phyloP scores from a whole-genome alignment of 352 stramenopile species.

The Pythium biforme region DNA sequence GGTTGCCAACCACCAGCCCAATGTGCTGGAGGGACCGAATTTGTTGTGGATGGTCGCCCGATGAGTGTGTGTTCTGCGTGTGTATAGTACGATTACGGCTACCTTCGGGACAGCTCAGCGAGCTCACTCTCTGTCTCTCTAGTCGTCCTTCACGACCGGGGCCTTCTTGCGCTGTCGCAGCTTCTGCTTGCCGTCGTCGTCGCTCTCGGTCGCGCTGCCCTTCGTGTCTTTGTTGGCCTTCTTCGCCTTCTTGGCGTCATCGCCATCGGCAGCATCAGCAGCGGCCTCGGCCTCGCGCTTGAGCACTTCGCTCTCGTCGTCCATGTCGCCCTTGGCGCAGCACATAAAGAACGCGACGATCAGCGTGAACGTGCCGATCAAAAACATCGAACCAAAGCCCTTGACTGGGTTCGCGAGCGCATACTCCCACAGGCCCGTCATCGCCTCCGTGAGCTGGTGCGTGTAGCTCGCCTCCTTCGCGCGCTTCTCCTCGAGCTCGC shows the following conservation, averaged over 20 bases:
- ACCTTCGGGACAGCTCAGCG: background rate
- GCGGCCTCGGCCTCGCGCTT: background rate
- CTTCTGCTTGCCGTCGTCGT: conserved; percentile 41
- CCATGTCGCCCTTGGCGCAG: conserved; percentile 38
- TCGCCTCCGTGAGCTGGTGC: conserved; percentile 39
- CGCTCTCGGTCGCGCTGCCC: conserved; percentile 23
- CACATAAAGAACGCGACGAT: conserved; percentile 59
- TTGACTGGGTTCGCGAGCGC: conserved; percentile 56
- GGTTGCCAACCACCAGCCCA: background rate
- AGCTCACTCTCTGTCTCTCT: conserved; percentile 12
- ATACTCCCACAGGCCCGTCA: conserved; percentile 47
- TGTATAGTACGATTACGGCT: background rate
- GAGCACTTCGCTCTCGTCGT: conserved; percentile 37
- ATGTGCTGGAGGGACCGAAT: too few species aligned
- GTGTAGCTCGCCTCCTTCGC: conserved; percentile 51
- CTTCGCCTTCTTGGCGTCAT: conserved; percentile 13
- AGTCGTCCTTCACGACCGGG: conserved; percentile 63
- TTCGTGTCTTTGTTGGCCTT: conserved; percentile 30
- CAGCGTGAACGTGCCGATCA: conserved; percentile 41
- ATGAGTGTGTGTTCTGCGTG: background rate
- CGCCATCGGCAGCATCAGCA: background rate
- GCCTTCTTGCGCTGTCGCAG: conserved; percentile 80
- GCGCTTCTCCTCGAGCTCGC: conserved; percentile 36
- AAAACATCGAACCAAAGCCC: conserved; percentile 43
- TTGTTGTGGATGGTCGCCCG: too few species aligned